These are phyloP conservation scores for Lichtheimia hyalospora DNA, from an alignment of 371 early-diverging fungal species.

Conservation along the genomic window DNA sequence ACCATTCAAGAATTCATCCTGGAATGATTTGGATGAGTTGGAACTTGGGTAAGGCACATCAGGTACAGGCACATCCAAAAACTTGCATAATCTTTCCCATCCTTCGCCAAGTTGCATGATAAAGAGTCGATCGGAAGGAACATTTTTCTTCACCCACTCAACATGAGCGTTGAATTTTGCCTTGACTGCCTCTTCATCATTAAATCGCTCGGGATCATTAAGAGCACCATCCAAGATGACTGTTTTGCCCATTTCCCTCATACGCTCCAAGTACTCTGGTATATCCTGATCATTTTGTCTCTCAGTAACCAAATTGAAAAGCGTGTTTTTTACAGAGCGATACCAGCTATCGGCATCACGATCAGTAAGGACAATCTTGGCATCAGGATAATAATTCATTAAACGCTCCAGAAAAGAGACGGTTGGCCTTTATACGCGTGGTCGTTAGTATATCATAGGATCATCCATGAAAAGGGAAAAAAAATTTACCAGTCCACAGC, in stretches of 20 bases:
- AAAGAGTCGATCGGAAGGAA: slow-evolving; percentile 27
- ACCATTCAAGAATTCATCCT: no score
- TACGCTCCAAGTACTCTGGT: no score
- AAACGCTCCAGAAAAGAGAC: not conserved
- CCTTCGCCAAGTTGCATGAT: slow-evolving; percentile 33
- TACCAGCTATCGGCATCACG: slow-evolving; percentile 14
- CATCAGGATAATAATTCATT: slow-evolving; percentile 25
- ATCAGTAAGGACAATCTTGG: slow-evolving; percentile 17
- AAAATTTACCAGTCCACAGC: slow-evolving; percentile 27
- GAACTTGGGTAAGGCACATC: slow-evolving; percentile 8
- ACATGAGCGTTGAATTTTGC: slow-evolving; percentile 19
- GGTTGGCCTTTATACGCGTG: not conserved
- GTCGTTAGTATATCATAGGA: no score
- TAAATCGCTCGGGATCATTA: slow-evolving; percentile 6
- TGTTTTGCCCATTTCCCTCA: no score
- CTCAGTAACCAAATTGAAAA: not conserved
- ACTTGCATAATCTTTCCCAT: slow-evolving; percentile 14
- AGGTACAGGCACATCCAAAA: slow-evolving; percentile 14
- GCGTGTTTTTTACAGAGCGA: slow-evolving; percentile 8
- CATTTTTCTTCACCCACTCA: slow-evolving; percentile 20
- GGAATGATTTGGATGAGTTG: slow-evolving; percentile 1
- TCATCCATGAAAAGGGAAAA: no score
- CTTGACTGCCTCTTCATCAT: slow-evolving; percentile 20
- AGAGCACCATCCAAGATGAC: slow-evolving; percentile 18
- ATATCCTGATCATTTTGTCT: no score